phyloP scores from a whole-genome alignment of 2,329 filamentous ascomycete species.

The Huntiella decipiens region DNA sequence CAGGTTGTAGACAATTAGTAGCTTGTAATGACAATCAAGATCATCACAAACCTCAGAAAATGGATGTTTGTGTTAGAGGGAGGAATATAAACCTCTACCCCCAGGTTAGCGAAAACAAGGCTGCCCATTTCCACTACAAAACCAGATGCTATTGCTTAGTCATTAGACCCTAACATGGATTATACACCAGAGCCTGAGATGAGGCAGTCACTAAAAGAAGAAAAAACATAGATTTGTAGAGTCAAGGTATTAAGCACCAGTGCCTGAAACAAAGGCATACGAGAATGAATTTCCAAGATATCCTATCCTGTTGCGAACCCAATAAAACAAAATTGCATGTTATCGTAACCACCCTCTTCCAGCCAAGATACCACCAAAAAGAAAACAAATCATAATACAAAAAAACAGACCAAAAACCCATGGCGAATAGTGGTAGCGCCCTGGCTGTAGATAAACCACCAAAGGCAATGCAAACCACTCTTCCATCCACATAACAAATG shows the following conservation, averaged over 20 bases:
- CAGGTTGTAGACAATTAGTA: no score
- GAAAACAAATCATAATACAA: not conserved
- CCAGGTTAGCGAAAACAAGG: conserved; percentile 9
- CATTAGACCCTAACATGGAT: conserved; percentile 1
- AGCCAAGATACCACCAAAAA: not conserved
- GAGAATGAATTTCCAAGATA: no score
- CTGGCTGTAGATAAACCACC: no score
- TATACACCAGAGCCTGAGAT: not conserved
- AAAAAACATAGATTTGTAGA: not conserved
- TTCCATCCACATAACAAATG: no score
- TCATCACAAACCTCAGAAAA: not conserved
- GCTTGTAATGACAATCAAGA: no score
- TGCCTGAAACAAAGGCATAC: no score
- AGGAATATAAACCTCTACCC: conserved; percentile 7
- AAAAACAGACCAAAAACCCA: not conserved
- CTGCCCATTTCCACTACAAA: conserved; percentile 1
- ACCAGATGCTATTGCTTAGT: conserved; percentile 3
- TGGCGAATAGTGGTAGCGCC: no score
- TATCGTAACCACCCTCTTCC: no score
- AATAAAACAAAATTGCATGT: no score
- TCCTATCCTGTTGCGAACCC: no score
- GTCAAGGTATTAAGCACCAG: not conserved
- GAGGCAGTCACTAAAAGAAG: not conserved
- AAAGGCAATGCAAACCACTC: no score
- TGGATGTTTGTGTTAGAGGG: conserved; percentile 5